Evolutionary conservation across 2,329 filamentous ascomycete species (phyloP).

Genomic region (Falciphora oryzae): DNA sequence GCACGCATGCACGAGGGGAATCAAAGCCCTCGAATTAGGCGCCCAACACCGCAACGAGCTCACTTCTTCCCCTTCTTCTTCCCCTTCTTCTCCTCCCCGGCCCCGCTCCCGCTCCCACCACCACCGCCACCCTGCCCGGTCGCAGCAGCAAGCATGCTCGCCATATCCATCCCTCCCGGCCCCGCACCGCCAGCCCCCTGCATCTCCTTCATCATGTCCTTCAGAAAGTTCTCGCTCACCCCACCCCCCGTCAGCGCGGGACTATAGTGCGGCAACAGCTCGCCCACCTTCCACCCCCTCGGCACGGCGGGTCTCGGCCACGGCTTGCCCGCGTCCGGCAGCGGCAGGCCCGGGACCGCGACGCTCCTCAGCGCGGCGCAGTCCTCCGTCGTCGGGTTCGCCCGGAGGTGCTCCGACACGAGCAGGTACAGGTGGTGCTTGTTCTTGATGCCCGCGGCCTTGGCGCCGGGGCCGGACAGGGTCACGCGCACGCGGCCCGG

Average conservation of each 20-base stretch:
- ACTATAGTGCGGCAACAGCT: conserved; percentile 79
- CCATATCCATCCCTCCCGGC: conserved; percentile 31
- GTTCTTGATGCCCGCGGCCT: conserved; percentile 46
- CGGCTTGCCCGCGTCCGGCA: conserved; percentile 57
- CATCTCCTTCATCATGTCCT: conserved; percentile 98
- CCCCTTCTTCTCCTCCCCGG: conserved; percentile 23
- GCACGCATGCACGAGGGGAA: no score
- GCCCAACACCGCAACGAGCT: neutral
- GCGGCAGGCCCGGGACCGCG: conserved; percentile 66
- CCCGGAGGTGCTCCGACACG: conserved; percentile 68
- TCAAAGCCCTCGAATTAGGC: neutral
- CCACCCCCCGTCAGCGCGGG: conserved; percentile 88
- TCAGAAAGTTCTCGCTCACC: conserved; percentile 88
- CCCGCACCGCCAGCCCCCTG: conserved; percentile 40
- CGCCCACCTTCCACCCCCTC: conserved; percentile 84
- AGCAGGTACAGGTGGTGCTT: conserved; percentile 86
- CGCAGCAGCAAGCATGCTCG: conserved; percentile 21
- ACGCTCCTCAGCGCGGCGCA: conserved; percentile 59
- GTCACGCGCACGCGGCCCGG: conserved; percentile 81
- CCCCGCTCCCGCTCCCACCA: conserved; percentile 22
- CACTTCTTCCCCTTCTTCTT: conserved; percentile 18
- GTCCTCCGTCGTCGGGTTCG: conserved; percentile 70
- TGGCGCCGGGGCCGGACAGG: conserved; percentile 45
- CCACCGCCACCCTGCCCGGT: conserved; percentile 22
- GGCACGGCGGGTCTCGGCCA: conserved; percentile 72